Evolutionary conservation across 208 protist genomes (phyloP), one percentile per base, ranked within the genome.

Genomic region (Endotrypanum monterogeii): DNA sequence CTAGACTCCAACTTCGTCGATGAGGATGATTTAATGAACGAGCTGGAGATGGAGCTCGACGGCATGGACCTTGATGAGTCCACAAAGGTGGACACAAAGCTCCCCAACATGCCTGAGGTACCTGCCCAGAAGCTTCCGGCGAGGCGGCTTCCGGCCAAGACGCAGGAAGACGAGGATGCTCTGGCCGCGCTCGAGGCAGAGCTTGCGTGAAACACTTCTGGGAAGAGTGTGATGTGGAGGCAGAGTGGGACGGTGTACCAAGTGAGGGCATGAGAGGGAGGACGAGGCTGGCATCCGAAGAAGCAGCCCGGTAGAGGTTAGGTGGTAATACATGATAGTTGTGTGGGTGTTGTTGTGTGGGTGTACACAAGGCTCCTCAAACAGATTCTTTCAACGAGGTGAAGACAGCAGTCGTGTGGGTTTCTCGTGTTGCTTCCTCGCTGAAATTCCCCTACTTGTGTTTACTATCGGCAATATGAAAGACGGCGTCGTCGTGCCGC

Each of bases 21-120:
- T 55, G 91, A 95, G 81, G 92, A 96, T 41, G 92, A 96, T 6
- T 79, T 96, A 35, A 83, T 96, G 86, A 84, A 80, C 30, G 90
- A 97, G 79, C 83, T 97, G 35, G 85, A 92, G 83, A 83, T 80
- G 65, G 92, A 93, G 73, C 67, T 94, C 32, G 79, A 79, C n/a
- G 76, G 56, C 37, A 78, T 80, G 56, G 60, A 77, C 58, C 74
- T 84, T 39, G 83, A 88, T 46, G 80, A 76, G 41, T 65, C 67
- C 32, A 73, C 60, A 9, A 69, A 63, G 5, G 62, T 61, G 71
- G 67, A 86, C 65, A 35, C 48, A 54, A 71, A 69, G 55, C 55
- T 79, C 66, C 69, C 78, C 11, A 73, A 83, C n/a, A 79, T 76
- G 65, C 83, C 83, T 12, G 62, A 78, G 41, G 75, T 81, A 78